Percentiles rank a stretch among this genome's conserved stretches.
Conservation (phyloP, 2,329 filamentous ascomycete genomes). For the Penicillium olsonii region DNA sequence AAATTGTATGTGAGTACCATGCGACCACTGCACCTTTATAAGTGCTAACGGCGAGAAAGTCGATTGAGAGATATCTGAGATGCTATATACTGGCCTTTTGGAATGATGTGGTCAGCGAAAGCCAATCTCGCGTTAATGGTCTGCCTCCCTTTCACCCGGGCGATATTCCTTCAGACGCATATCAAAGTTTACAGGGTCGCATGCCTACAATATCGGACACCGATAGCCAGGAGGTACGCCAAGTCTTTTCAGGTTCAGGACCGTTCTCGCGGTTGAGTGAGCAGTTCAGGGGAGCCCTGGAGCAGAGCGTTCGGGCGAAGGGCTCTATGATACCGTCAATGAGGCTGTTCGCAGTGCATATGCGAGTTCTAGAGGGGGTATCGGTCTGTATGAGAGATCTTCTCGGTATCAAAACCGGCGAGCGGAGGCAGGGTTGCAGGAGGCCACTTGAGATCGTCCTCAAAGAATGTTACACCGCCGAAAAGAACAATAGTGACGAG, state of each 20-base stretch:
- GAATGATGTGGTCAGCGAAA: not conserved
- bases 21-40: not conserved
- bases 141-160: not conserved
- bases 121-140: not conserved
- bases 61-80: not conserved
- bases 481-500: not conserved
- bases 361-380: not conserved
- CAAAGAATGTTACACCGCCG: not conserved
- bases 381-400: not conserved
- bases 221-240: not conserved
- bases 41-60: not conserved
- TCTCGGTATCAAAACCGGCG: not conserved
- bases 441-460: not conserved
- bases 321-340: not conserved
- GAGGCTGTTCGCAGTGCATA: not conserved
- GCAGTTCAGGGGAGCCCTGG: not conserved
- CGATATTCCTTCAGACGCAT: not conserved
- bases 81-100: slow-evolving; percentile 1
- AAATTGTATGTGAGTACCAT: not conserved
- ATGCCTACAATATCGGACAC: not conserved
- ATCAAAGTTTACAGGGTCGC: not conserved
- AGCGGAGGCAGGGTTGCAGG: not conserved
- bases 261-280: not conserved
- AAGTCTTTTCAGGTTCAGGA: not conserved
- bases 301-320: not conserved